Percentiles rank a stretch among this genome's conserved stretches.
These are phyloP conservation scores for Adansonia rubrostipa DNA, from an alignment of 441 rosid species.

Conservation along the genomic window DNA sequence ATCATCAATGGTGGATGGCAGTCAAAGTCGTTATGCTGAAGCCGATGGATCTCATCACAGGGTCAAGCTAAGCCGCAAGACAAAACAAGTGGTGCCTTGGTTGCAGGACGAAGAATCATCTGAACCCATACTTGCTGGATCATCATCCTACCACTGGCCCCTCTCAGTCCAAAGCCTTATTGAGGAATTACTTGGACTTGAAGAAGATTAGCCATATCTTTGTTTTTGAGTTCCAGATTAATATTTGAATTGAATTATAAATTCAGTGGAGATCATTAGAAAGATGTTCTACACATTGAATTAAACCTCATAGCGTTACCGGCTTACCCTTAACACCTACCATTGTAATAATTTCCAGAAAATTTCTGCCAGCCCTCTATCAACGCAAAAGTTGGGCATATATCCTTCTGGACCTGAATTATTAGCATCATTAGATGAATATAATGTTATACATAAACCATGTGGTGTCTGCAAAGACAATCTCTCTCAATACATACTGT, in stretches of 20 bases:
- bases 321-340: background rate
- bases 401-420: background rate
- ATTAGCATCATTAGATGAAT: constrained; percentile 1
- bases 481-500: background rate
- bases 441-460: background rate
- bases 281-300: background rate
- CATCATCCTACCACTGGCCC: constrained; percentile 40
- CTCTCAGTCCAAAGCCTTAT: constrained; percentile 42
- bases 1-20: constrained; percentile 13
- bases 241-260: constrained; percentile 1
- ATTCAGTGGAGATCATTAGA: background rate
- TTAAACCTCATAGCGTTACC: background rate
- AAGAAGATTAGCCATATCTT: constrained; percentile 22
- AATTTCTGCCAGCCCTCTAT: background rate
- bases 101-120: constrained; percentile 25
- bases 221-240: background rate
- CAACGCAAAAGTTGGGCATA: background rate
- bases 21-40: background rate
- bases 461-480: background rate
- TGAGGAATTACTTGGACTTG: constrained; percentile 36
- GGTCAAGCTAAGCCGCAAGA: constrained; percentile 21
- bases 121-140: constrained; percentile 34
- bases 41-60: constrained; percentile 18
- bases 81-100: constrained; percentile 17
- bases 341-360: background rate